These are phyloP conservation scores for Astragalus glycyphyllos DNA, from an alignment of 306 rosid species.

Conservation along the genomic window DNA sequence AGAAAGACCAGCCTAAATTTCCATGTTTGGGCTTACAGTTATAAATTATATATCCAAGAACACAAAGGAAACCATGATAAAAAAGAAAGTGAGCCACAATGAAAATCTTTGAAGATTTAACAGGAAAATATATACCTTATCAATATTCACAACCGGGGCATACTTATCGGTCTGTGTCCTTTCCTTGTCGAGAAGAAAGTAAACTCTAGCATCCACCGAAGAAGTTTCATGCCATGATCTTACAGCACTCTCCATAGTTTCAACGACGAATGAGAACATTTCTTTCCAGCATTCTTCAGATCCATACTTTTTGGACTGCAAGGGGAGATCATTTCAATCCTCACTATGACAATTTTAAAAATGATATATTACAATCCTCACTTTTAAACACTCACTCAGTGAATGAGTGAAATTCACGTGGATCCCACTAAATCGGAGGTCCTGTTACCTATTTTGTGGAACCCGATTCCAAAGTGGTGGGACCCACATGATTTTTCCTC, in stretches of 20 bases:
- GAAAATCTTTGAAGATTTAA: conserved; percentile 14
- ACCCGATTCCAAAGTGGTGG: too few relatives aligned
- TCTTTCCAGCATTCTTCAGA: conserved; percentile 82
- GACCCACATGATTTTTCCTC: too few relatives aligned
- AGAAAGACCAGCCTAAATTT: conserved; percentile 30
- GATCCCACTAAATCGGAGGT: too few relatives aligned
- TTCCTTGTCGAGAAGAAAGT: conserved; percentile 87
- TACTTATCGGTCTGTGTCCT: conserved; percentile 83
- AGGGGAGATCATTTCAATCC: conserved; percentile 51
- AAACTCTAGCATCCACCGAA: conserved; percentile 84
- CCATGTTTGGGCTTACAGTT: conserved; percentile 19
- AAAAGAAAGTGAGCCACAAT: conserved; percentile 30
- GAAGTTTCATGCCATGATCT: conserved; percentile 89
- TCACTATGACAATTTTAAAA: conserved; percentile 39
- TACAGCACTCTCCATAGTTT: conserved; percentile 93
- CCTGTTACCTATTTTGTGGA: too few relatives aligned
- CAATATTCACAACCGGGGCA: conserved; percentile 89
- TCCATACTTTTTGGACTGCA: conserved; percentile 81
- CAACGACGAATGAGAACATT: conserved; percentile 75
- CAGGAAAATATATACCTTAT: conserved; percentile 67
- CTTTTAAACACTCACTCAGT: too few relatives aligned
- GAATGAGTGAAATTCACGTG: too few relatives aligned
- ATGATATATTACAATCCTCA: conserved; percentile 14
- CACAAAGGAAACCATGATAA: neutral
- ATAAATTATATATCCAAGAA: conserved; percentile 10